Evolutionary conservation across 2,329 filamentous ascomycete genomes (phyloP), one percentile per base, ranked within the genome.

Genomic region (Apiospora arundinis): DNA sequence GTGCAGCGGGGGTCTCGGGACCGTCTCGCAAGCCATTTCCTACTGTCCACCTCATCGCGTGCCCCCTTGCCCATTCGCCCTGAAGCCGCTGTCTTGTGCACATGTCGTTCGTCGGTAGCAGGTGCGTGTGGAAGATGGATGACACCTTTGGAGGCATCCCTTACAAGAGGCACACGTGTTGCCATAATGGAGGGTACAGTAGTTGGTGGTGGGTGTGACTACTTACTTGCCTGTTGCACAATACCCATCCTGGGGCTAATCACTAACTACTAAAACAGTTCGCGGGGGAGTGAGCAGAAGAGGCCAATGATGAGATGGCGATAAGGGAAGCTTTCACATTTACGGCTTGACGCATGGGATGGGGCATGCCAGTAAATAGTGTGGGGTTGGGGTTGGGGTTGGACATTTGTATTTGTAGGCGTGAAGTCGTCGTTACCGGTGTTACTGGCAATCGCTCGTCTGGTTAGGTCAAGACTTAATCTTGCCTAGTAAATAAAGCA

Each of bases 151-250:
- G n/a, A 9, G 21, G 56, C 32, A 32, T 40, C 28, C 52, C 56
- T 40, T 40, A 21, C 32, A 40, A 63, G 32, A 63, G 49, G 49
- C 56, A 63, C 56, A 63, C 21, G 56, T 63, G 56, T 40, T 63
- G 56, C 21, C 32, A 8, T 40, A 32, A 40, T 40, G 56, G 56
- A 37, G 56, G 56, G 56, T 6, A 32, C 32, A 6, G 32, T 32
- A 25, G 28, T 40, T 63, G 56, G 37, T 63, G 56, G 32, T 40
- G 56, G 28, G 52, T 63, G 32, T 63, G 56, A 63, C 32, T 37
- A n/a, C 56, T 63, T 37, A n/a, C 56, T 63, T 63, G 32, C 56
- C 56, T 63, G 40, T 63, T 40, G 32, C 56, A 40, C 56, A 40
- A 40, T 32, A 63, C 9, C 56, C 21, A 63, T 21, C 56, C 21